Percentiles rank a stretch among this genome's conserved stretches.
Evolutionary conservation across 345 rosid genomes (phyloP).

Genomic region (Salix koriyanagi): DNA sequence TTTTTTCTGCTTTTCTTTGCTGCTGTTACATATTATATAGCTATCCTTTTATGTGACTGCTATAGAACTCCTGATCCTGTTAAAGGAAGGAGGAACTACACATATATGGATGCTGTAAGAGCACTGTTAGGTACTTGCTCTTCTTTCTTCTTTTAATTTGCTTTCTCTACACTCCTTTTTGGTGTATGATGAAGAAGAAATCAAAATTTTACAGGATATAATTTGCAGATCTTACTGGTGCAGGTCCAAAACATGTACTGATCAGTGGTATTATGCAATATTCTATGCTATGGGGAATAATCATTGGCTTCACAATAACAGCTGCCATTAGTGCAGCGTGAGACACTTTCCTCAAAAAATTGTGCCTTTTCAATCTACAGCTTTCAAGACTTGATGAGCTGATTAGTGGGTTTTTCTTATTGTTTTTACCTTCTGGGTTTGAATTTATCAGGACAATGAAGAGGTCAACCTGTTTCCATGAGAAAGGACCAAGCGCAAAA

Average conservation of each 20-base stretch:
- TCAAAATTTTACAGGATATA: too few relatives aligned
- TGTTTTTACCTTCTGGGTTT: not conserved
- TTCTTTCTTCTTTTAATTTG: too few relatives aligned
- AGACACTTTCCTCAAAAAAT: not conserved
- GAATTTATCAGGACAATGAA: conserved; percentile 16
- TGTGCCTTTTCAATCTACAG: too few relatives aligned
- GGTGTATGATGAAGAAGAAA: too few relatives aligned
- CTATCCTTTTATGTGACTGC: not conserved
- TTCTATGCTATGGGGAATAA: conserved; percentile 33
- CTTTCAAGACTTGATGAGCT: not conserved
- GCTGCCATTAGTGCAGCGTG: conserved; percentile 40
- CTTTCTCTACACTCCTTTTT: not conserved
- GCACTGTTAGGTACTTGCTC: not conserved
- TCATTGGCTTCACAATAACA: conserved; percentile 44
- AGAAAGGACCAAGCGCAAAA: not conserved
- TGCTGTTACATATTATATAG: not conserved
- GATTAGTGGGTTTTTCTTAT: too few relatives aligned
- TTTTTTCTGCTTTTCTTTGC: not conserved
- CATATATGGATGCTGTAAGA: not conserved
- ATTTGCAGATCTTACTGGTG: not conserved
- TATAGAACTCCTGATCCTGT: not conserved
- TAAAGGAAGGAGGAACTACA: not conserved
- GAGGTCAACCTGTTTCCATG: conserved; percentile 24
- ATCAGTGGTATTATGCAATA: conserved; percentile 39
- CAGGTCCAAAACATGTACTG: not conserved